Base-by-base conservation (phyloP, 164 flowering plant species). In the Taxillus chinensis region DNA sequence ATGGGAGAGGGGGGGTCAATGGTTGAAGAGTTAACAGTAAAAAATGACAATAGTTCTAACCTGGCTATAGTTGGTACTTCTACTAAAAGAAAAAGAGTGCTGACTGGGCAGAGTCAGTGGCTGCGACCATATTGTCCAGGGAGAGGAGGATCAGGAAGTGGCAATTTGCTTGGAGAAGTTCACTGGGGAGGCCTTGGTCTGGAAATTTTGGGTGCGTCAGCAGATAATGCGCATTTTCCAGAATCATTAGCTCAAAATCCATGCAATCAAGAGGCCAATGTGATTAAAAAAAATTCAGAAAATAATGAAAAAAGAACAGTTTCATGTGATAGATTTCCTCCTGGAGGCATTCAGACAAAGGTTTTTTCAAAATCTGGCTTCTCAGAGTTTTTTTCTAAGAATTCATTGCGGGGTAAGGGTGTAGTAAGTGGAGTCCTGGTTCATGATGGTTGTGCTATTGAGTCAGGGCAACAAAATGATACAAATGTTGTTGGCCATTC, bases 331-430 rank as follows among this genome's bases (percentile, higher is more conserved):
- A 39, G 58, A 17, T 52, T 61, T 59, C 55, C 82, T 64, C 75
- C 73, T 60, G 83, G 77, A 8, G 81, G 80, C 40, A 77, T 83
- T 39, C 77, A 84, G 49, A 88, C 90, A 27, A 90, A 89, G 72
- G 69, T 83, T 55, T 40, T 84, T 58, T 82, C 97, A 0, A 75
- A 78, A 54, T 82, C 97, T 49, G 95, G 97, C 9, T 84, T 85
- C 72, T 71, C 95, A 38, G 84, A 84, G 61, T 93, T 75, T 75
- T 83, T 85, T 67, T 74, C 86, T 7, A 90, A 83, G 74, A 83
- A 67, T 60, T 69, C 85, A 8, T 72, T 89, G 75, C 87, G 83
- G 65, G 96, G 89, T 49, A 90, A 90, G 73, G 96, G 97, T 5
- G 68, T 79, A 17, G 62, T 80, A 52, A 65, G 40, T 60, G 80